phyloP scores from a whole-genome alignment of 495 filamentous ascomycete species.

The Penicillium riverlandense region DNA sequence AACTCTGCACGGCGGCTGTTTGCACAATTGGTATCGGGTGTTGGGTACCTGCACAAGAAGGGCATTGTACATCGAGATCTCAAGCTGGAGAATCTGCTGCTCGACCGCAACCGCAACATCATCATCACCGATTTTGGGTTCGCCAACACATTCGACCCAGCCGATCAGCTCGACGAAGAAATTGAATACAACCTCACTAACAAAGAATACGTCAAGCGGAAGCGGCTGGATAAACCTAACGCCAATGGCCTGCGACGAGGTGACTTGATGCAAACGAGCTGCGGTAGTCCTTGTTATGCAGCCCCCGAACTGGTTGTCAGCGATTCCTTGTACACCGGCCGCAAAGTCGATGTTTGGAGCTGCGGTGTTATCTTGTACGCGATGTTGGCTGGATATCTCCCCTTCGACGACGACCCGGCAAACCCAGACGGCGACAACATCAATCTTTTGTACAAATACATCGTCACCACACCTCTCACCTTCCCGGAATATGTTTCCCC shows the following conservation, averaged over 20 bases:
- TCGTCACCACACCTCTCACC: conserved; percentile 92
- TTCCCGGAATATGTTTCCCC: conserved; percentile 99
- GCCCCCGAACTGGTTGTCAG: conserved; percentile 96
- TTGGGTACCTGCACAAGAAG: conserved; percentile 98
- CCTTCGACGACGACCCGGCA: conserved; percentile 96
- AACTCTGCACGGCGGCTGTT: conserved; percentile 83
- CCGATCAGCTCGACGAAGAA: conserved; percentile 82
- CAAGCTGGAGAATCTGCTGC: conserved; percentile 92
- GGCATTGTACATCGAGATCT: conserved; percentile 97
- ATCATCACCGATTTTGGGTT: conserved; percentile 99
- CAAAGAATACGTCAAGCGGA: conserved; percentile 73
- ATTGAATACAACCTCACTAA: conserved; percentile 82
- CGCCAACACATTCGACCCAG: conserved; percentile 91
- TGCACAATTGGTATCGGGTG: conserved; percentile 91
- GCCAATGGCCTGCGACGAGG: conserved; percentile 74
- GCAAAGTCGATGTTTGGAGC: conserved; percentile 99
- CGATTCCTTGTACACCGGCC: conserved; percentile 92
- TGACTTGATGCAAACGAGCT: conserved; percentile 52
- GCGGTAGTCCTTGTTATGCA: conserved; percentile 74
- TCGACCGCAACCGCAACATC: conserved; percentile 96
- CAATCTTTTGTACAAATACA: conserved; percentile 98
- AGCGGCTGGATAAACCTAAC: conserved; percentile 73
- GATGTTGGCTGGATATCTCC: conserved; percentile 97
- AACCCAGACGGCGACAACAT: conserved; percentile 99
- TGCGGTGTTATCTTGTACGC: conserved; percentile 99